Percentiles rank a stretch among this genome's conserved stretches.
Conservation (phyloP, 352 stramenopile species). For the Globisporangium cederbergense region DNA sequence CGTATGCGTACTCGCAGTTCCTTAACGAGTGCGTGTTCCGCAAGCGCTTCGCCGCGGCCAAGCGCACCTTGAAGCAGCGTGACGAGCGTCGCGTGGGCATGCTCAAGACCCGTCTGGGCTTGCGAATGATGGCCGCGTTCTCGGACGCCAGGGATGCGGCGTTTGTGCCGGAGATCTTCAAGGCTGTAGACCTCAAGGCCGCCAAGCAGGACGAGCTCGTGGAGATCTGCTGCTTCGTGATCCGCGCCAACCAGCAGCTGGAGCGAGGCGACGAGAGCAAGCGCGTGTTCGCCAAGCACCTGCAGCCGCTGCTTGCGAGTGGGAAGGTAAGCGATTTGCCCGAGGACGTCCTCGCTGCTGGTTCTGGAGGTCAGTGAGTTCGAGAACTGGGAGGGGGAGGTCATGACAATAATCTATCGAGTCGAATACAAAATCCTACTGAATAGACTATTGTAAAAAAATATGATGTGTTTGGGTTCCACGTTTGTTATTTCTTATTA, state of each 20-base stretch:
- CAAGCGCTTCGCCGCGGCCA: constrained; percentile 27
- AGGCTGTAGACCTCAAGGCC: constrained; percentile 24
- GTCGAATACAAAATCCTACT: not conserved
- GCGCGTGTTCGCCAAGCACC: constrained; percentile 18
- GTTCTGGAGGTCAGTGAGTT: not conserved
- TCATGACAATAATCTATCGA: not conserved
- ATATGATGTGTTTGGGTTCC: too few relatives aligned
- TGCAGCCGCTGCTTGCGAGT: constrained; percentile 22
- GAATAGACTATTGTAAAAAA: not conserved
- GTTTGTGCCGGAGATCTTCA: constrained; percentile 33
- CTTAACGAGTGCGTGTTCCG: constrained; percentile 37
- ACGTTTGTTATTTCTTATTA: too few relatives aligned
- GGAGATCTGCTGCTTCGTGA: constrained; percentile 22
- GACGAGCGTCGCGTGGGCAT: constrained; percentile 18
- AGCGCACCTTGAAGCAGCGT: constrained; percentile 28
- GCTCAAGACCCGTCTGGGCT: constrained; percentile 24
- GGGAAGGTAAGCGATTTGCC: not conserved
- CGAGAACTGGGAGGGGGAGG: not conserved
- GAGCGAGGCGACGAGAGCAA: constrained; percentile 19
- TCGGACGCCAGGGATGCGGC: constrained; percentile 22
- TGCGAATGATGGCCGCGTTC: constrained; percentile 27
- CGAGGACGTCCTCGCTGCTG: constrained; percentile 2
- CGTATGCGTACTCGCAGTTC: constrained; percentile 35
- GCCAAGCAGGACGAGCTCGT: constrained; percentile 23
- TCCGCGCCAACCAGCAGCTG: constrained; percentile 33